Conservation (phyloP, 169 alveolate species). For the Plasmodium cynomolgi region DNA sequence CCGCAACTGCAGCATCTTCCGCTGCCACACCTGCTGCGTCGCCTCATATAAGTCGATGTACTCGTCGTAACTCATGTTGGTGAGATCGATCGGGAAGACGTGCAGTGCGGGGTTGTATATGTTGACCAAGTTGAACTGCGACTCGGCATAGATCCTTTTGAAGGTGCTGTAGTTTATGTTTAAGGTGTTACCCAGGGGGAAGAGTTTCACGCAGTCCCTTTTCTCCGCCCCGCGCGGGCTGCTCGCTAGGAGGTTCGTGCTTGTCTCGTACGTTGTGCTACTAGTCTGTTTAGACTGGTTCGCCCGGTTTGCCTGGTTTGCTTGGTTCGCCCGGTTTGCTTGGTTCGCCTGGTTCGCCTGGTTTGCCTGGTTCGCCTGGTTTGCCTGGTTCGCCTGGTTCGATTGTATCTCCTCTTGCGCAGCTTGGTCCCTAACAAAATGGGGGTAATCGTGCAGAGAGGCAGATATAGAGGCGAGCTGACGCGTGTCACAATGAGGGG, state of each 20-base stretch:
- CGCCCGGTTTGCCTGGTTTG: background rate
- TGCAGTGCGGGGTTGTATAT: slow-evolving; percentile 83
- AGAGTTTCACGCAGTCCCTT: slow-evolving; percentile 20
- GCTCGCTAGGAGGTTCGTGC: background rate
- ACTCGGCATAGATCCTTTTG: slow-evolving; percentile 47
- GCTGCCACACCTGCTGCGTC: slow-evolving; percentile 66
- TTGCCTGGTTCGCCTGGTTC: background rate
- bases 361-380: background rate
- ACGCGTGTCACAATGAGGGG: background rate
- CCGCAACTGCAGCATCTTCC: slow-evolving; percentile 45
- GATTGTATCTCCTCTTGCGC: background rate
- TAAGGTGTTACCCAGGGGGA: slow-evolving; percentile 17
- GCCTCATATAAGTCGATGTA: slow-evolving; percentile 79
- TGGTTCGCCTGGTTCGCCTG: background rate
- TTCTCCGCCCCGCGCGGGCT: slow-evolving; percentile 8
- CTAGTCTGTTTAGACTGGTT: background rate
- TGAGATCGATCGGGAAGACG: slow-evolving; percentile 83
- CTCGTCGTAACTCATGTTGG: slow-evolving; percentile 85
- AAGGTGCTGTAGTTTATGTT: slow-evolving; percentile 46
- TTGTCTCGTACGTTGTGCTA: background rate
- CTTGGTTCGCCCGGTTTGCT: background rate
- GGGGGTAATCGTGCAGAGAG: background rate
- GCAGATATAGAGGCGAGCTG: background rate
- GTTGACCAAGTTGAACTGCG: slow-evolving; percentile 73
- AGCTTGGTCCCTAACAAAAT: background rate